Percentiles rank a stretch among this genome's conserved stretches.
Evolutionary conservation across 257 asterid species (phyloP).

Genomic region (Lycium barbarum): DNA sequence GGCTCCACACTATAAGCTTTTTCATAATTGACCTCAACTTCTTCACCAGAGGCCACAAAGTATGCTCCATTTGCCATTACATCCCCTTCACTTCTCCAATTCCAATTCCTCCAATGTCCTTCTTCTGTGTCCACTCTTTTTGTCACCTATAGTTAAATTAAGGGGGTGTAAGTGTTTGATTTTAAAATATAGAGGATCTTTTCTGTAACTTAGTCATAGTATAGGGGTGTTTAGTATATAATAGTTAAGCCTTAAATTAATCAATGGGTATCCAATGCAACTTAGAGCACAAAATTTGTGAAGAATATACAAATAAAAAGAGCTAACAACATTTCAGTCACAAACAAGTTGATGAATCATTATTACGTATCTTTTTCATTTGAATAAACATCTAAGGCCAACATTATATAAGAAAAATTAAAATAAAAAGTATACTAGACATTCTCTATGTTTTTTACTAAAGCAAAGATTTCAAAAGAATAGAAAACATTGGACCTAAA

Average conservation of each 20-base stretch:
- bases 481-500: neutral
- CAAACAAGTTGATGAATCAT: too few relatives aligned
- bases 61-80: conserved; percentile 65
- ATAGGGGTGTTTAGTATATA: too few relatives aligned
- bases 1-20: conserved; percentile 73
- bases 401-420: neutral
- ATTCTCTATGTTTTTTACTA: neutral
- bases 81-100: conserved; percentile 75
- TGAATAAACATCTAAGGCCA: neutral
- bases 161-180: too few relatives aligned
- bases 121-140: conserved; percentile 57
- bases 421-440: neutral
- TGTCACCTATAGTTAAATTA: conserved; percentile 44
- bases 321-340: too few relatives aligned
- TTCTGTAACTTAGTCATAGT: too few relatives aligned
- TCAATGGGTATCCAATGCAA: neutral
- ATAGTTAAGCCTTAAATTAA: neutral
- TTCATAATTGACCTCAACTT: conserved; percentile 58
- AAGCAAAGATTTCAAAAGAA: neutral
- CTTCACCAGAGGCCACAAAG: conserved; percentile 67
- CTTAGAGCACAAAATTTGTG: neutral
- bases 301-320: too few relatives aligned
- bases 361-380: too few relatives aligned
- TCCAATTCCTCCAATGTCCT: conserved; percentile 57
- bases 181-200: too few relatives aligned